Base-by-base conservation (phyloP, 306 rosid species). In the Canavalia ensiformis region DNA sequence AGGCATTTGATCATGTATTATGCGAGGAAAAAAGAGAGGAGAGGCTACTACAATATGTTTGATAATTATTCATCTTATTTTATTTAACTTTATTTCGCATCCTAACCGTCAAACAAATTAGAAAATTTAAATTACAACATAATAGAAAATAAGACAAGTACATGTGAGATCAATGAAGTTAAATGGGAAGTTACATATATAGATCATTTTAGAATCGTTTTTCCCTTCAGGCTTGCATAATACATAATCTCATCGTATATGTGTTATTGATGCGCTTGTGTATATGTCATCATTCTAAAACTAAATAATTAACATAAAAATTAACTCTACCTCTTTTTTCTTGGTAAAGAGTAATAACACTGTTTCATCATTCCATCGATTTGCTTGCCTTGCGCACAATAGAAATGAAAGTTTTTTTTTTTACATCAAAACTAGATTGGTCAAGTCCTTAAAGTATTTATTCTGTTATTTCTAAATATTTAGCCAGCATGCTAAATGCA, bases 1-100 rank as follows among this genome's bases (percentile, higher is more conserved):
- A 58, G 58, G 92, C 81, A 57, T 72, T 86, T 79, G 85, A 79
- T 66, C 67, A 70, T 86, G 81, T 75, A 88, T 82, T 72, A 72
- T 86, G 72, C 11, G 63, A 52, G 79, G 25, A 18, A 18, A 18
- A 18, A 18, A 18, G 0, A 18, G 25, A 18, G 25, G 54, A 57
- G 72, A 37, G 80, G 37, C 28, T 49, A 59, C 59, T 83, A 89
- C 83, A 45, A 84, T 76, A 67, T 74, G 44, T 34, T 81, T 77
- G 25, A 18, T 18, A 18, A 18, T 18, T 18, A 18, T 18, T 18
- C 25, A 18, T 18, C 25, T 18, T 18, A 18, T 18, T 18, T 18
- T 18, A 18, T 18, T 18, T 18, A 18, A 18, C 25, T 18, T 18
- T 18, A 18, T 18, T 18, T 18, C 25, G 25, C 25, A 18, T 18